Conservation (phyloP, 2,329 filamentous ascomycete genomes). For the Nannizzia gypsea region DNA sequence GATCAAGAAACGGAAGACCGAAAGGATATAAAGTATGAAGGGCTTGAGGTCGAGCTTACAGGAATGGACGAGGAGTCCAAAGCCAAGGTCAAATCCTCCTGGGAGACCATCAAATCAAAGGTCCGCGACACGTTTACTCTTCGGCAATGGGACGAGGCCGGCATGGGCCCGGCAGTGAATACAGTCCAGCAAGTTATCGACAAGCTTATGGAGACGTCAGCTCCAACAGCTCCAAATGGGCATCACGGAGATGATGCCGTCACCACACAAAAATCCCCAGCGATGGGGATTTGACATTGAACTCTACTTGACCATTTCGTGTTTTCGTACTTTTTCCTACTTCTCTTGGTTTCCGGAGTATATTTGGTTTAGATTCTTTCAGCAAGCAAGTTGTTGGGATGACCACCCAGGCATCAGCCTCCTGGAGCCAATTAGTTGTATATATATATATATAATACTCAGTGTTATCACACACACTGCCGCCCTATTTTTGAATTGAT, state of each 20-base stretch:
- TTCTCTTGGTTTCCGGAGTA: not conserved
- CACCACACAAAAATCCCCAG: not conserved
- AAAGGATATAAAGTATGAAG: not conserved
- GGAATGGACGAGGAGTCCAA: not conserved
- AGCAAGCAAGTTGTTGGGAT: not conserved
- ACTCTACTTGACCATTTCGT: not conserved
- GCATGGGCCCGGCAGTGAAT: not conserved
- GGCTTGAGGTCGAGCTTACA: not conserved
- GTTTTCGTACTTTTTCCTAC: not conserved
- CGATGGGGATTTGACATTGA: not conserved
- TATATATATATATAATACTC: not conserved
- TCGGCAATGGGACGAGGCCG: not conserved
- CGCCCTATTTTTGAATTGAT: not conserved
- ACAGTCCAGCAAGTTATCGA: not conserved
- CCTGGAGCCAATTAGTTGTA: too few relatives aligned
- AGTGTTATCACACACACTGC: not conserved
- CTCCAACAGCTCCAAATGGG: not conserved
- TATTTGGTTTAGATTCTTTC: not conserved
- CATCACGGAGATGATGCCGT: not conserved
- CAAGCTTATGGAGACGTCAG: not conserved
- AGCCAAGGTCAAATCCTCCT: not conserved
- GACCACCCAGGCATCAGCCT: too few relatives aligned
- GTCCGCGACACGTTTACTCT: not conserved
- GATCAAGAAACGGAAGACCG: not conserved
- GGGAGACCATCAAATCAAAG: not conserved